phyloP scores from a whole-genome alignment of 2,329 filamentous ascomycete species.

The Aspergillus jensenii region DNA sequence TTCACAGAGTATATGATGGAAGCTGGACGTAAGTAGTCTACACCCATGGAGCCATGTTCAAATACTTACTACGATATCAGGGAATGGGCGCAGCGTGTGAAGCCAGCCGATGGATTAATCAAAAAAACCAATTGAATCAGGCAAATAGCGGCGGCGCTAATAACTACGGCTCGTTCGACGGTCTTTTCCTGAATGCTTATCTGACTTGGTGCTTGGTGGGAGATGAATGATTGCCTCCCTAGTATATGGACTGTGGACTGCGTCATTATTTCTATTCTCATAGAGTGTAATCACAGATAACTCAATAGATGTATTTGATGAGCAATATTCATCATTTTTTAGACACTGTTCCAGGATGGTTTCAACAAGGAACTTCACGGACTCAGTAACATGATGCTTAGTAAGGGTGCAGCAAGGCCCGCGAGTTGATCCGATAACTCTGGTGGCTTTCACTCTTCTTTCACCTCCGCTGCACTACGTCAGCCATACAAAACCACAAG shows the following conservation, averaged over 20 bases:
- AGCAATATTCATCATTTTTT: neutral
- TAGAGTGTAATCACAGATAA: slow-evolving; percentile 6
- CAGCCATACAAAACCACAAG: slow-evolving; percentile 15
- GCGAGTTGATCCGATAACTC: slow-evolving; percentile 22
- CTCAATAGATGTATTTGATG: neutral
- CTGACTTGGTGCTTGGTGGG: neutral
- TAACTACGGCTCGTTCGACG: neutral
- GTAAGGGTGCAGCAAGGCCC: slow-evolving; percentile 16
- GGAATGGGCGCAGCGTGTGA: slow-evolving; percentile 53
- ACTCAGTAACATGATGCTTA: slow-evolving; percentile 13
- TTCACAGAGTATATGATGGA: slow-evolving; percentile 83
- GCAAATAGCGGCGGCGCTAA: neutral
- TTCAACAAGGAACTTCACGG: neutral
- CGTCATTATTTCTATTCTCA: neutral
- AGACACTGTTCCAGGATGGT: neutral
- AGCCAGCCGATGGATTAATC: slow-evolving; percentile 47
- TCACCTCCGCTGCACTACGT: slow-evolving; percentile 11
- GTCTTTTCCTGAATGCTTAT: neutral
- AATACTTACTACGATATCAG: slow-evolving; percentile 24
- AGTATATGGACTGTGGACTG: neutral
- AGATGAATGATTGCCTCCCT: neutral
- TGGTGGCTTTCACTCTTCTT: slow-evolving; percentile 8
- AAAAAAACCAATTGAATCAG: slow-evolving; percentile 30
- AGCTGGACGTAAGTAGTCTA: slow-evolving; percentile 83
- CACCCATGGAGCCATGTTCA: neutral